phyloP scores from a whole-genome alignment of 2,329 filamentous ascomycete species.

The Fusarium aywerte region DNA sequence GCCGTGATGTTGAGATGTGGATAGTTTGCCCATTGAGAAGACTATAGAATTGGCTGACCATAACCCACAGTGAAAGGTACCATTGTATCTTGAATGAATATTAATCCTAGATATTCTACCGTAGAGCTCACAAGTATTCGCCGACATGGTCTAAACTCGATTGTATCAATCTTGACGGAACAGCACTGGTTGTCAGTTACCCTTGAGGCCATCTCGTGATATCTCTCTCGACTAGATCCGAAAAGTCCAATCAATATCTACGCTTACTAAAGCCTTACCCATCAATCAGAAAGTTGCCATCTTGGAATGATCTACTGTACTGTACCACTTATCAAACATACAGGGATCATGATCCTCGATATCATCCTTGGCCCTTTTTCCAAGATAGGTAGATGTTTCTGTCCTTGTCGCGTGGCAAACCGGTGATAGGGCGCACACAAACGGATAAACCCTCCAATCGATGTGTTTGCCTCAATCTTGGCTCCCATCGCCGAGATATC shows the following conservation, averaged over 20 bases:
- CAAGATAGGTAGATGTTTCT: not conserved
- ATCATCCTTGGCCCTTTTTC: not conserved
- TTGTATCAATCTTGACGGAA: not conserved
- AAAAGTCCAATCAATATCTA: not conserved
- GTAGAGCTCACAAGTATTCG: accelerated
- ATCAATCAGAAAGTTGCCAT: not conserved
- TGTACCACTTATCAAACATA: not conserved
- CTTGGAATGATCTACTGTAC: not conserved
- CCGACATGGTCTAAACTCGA: not conserved
- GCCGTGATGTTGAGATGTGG: not conserved
- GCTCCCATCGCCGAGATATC: slow-evolving; percentile 1
- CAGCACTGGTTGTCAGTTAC: not conserved
- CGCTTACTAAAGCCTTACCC: slow-evolving; percentile 3
- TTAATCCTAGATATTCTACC: accelerated
- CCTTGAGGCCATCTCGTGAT: not conserved
- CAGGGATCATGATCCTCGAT: slow-evolving; percentile 9
- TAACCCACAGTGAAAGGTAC: not conserved
- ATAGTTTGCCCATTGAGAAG: not conserved
- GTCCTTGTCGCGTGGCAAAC: slow-evolving; percentile 3
- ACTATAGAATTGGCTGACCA: no score
- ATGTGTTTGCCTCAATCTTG: slow-evolving; percentile 3
- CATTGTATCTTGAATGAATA: not conserved
- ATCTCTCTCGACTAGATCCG: not conserved
- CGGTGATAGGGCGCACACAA: not conserved
- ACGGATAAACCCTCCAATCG: not conserved